phyloP scores from a whole-genome alignment of 306 rosid genomes.

The Neltuma alba region DNA sequence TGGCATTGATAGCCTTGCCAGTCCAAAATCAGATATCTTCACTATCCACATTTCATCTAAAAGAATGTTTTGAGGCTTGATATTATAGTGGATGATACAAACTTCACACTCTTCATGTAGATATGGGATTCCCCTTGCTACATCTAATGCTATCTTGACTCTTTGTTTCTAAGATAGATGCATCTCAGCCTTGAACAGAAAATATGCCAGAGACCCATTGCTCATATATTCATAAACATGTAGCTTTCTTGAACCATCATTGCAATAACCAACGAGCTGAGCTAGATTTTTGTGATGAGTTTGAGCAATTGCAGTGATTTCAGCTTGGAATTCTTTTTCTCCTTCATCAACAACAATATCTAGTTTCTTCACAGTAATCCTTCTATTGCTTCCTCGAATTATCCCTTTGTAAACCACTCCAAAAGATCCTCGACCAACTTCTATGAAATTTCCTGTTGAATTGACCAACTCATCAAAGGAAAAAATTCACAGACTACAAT shows the following conservation, averaged over 20 bases:
- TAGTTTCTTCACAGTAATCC: slow-evolving; percentile 38
- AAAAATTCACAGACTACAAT: slow-evolving; percentile 40
- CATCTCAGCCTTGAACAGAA: slow-evolving; percentile 25
- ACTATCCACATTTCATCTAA: slow-evolving; percentile 47
- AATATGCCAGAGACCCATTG: slow-evolving; percentile 47
- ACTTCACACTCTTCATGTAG: neutral
- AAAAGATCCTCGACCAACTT: slow-evolving; percentile 44
- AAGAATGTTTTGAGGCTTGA: slow-evolving; percentile 47
- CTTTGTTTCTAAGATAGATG: slow-evolving; percentile 20
- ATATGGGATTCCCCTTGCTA: neutral
- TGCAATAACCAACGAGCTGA: slow-evolving; percentile 45
- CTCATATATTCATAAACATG: slow-evolving; percentile 22
- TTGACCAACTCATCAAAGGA: slow-evolving; percentile 39
- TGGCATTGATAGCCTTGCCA: slow-evolving; percentile 34
- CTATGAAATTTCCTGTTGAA: slow-evolving; percentile 34
- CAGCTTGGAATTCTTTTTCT: slow-evolving; percentile 43
- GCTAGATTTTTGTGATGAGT: slow-evolving; percentile 51
- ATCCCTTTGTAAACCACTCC: slow-evolving; percentile 44
- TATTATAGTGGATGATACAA: slow-evolving; percentile 40
- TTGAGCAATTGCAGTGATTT: slow-evolving; percentile 43
- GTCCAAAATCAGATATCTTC: slow-evolving; percentile 51
- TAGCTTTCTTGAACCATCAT: slow-evolving; percentile 42
- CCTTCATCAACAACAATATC: slow-evolving; percentile 31
- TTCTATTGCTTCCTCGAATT: slow-evolving; percentile 24
- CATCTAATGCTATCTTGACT: slow-evolving; percentile 5